A percentile compares a stretch with the other conserved stretches of the same genome.
Evolutionary conservation across 441 rosid species (phyloP).

Genomic region (Theobroma grandiflorum): DNA sequence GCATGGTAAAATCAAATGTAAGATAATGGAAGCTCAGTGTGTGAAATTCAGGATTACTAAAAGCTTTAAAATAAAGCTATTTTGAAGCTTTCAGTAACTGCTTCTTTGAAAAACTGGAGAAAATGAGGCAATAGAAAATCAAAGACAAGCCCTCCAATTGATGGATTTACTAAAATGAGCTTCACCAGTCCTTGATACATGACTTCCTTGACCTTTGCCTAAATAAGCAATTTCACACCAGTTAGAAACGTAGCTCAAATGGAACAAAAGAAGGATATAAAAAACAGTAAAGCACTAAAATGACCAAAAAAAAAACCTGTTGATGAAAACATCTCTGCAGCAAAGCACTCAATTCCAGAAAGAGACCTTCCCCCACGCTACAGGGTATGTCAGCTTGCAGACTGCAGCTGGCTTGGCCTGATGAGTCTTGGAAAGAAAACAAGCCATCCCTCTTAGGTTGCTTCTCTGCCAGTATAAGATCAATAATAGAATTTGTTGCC

Average conservation of each 20-base stretch:
- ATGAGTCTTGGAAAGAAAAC: slow-evolving; percentile 73
- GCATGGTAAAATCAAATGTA: background rate
- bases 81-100: slow-evolving; percentile 38
- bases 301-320: slow-evolving; percentile 49
- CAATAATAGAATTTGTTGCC: slow-evolving; percentile 63
- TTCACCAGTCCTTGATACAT: slow-evolving; percentile 74
- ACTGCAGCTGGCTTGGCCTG: slow-evolving; percentile 90
- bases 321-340: slow-evolving; percentile 86
- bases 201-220: slow-evolving; percentile 72
- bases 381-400: slow-evolving; percentile 67
- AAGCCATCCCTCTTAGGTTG: slow-evolving; percentile 54
- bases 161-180: slow-evolving; percentile 74
- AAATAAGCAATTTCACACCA: slow-evolving; percentile 34
- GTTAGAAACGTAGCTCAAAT: slow-evolving; percentile 25
- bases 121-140: slow-evolving; percentile 86
- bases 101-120: slow-evolving; percentile 72
- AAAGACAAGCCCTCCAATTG: slow-evolving; percentile 58
- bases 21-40: slow-evolving; percentile 9
- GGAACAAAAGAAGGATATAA: slow-evolving; percentile 1
- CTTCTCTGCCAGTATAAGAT: slow-evolving; percentile 75
- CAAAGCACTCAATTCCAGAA: slow-evolving; percentile 73
- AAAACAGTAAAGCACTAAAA: slow-evolving; percentile 19
- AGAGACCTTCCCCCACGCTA: slow-evolving; percentile 55
- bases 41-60: slow-evolving; percentile 13
- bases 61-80: slow-evolving; percentile 22